phyloP scores from a whole-genome alignment of 371 early-diverging fungal genomes.

The Apophysomyces sp. region DNA sequence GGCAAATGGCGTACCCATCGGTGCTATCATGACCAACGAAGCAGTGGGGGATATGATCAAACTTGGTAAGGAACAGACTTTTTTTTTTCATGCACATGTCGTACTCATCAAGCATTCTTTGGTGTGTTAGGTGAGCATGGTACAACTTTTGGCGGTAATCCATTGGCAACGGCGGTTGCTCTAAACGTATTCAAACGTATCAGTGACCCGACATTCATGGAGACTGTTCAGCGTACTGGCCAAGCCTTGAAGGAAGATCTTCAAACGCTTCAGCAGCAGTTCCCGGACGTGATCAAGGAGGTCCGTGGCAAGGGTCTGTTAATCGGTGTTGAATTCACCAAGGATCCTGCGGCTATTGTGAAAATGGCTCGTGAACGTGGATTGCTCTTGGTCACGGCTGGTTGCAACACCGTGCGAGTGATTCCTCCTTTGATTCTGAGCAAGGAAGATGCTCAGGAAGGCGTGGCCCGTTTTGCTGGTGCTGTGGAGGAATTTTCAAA shows the following conservation, averaged over 20 bases:
- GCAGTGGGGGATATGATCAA: slow-evolving; percentile 80
- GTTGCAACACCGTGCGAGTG: slow-evolving; percentile 84
- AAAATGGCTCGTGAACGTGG: slow-evolving; percentile 80
- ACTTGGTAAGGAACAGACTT: slow-evolving; percentile 39
- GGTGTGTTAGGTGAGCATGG: slow-evolving; percentile 83
- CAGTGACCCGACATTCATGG: slow-evolving; percentile 64
- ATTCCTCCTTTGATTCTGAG: slow-evolving; percentile 84
- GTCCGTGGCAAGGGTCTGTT: slow-evolving; percentile 88
- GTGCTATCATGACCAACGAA: slow-evolving; percentile 79
- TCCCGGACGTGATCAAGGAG: slow-evolving; percentile 64
- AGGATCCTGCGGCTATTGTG: slow-evolving; percentile 70
- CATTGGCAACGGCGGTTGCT: slow-evolving; percentile 80
- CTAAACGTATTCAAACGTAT: slow-evolving; percentile 73
- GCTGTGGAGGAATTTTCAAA: slow-evolving; percentile 54
- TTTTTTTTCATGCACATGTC: background rate
- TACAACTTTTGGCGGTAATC: slow-evolving; percentile 96
- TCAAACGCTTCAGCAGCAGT: slow-evolving; percentile 39
- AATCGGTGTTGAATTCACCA: slow-evolving; percentile 71
- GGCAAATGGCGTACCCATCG: slow-evolving; percentile 96
- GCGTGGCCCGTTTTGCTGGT: slow-evolving; percentile 62
- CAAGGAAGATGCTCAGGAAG: slow-evolving; percentile 67
- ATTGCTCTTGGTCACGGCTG: slow-evolving; percentile 87
- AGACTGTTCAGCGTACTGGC: slow-evolving; percentile 63
- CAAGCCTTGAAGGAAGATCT: slow-evolving; percentile 54
- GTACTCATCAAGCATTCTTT: background rate